Conservation (phyloP, 306 rosid genomes). For the Benincasa hispida region DNA sequence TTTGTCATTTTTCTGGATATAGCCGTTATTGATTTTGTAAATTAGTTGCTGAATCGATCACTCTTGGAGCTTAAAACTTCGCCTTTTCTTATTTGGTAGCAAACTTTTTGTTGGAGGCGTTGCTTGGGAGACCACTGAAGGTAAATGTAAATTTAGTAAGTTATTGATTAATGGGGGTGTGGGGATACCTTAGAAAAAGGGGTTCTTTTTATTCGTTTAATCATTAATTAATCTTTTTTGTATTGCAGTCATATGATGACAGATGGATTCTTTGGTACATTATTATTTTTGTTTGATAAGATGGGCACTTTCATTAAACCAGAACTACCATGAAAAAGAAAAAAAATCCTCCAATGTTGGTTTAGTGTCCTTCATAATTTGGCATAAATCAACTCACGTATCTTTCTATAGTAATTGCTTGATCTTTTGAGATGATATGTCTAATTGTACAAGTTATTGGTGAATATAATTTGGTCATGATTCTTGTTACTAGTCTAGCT, state of each 20-base stretch:
- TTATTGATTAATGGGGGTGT: background rate
- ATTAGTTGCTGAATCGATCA: background rate
- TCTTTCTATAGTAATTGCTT: background rate
- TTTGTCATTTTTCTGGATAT: background rate
- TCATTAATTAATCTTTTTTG: background rate
- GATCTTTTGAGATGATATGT: background rate
- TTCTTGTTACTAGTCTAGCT: background rate
- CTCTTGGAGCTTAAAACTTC: background rate
- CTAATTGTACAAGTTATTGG: background rate
- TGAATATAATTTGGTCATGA: background rate
- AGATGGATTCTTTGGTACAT: background rate
- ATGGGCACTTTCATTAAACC: background rate
- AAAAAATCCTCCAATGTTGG: background rate
- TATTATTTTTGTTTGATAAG: background rate
- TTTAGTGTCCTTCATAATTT: background rate
- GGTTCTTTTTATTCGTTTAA: background rate
- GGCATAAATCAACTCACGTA: background rate
- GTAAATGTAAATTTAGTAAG: constrained; percentile 18
- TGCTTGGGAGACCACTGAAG: constrained; percentile 60
- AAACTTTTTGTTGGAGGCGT: constrained; percentile 63
- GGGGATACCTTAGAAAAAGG: background rate
- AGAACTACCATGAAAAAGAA: background rate
- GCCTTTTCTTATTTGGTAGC: constrained; percentile 20
- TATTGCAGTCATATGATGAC: background rate
- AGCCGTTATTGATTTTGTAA: background rate